These are phyloP conservation scores for Emergomyces orientalis DNA, from an alignment of 2,329 filamentous ascomycete species.

Conservation along the genomic window DNA sequence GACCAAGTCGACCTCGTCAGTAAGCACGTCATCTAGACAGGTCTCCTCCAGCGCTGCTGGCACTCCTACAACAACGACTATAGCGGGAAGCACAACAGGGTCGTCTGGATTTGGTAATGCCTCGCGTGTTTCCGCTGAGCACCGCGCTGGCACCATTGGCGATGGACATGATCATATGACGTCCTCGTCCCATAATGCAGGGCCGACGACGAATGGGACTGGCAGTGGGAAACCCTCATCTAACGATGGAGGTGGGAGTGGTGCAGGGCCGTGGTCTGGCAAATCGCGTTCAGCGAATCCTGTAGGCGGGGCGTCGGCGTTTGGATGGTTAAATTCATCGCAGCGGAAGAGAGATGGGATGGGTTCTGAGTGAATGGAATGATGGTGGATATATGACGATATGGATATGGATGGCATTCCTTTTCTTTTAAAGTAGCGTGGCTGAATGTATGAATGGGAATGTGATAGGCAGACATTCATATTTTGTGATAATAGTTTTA, in stretches of 20 bases:
- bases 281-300: slow-evolving; percentile 63
- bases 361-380: background rate
- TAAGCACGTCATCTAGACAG: slow-evolving; percentile 19
- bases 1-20: slow-evolving; percentile 49
- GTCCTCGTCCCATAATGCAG: background rate
- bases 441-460: background rate
- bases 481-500: background rate
- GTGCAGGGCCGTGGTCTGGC: slow-evolving; percentile 23
- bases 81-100: slow-evolving; percentile 15
- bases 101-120: slow-evolving; percentile 7
- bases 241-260: background rate
- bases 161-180: background rate
- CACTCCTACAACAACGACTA: slow-evolving; percentile 10
- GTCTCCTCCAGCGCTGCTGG: slow-evolving; percentile 12
- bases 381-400: background rate
- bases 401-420: background rate
- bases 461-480: background rate
- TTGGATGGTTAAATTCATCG: slow-evolving; percentile 8
- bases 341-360: background rate
- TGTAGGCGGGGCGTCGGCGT: slow-evolving; percentile 15
- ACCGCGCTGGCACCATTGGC: background rate
- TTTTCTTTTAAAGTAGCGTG: background rate
- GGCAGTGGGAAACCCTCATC: slow-evolving; percentile 13
- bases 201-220: background rate
- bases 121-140: background rate